Percentiles rank a stretch among this genome's conserved stretches.
These are phyloP conservation scores for Hymenoscyphus occultus DNA, from an alignment of 2,329 filamentous ascomycete species.

Conservation along the genomic window DNA sequence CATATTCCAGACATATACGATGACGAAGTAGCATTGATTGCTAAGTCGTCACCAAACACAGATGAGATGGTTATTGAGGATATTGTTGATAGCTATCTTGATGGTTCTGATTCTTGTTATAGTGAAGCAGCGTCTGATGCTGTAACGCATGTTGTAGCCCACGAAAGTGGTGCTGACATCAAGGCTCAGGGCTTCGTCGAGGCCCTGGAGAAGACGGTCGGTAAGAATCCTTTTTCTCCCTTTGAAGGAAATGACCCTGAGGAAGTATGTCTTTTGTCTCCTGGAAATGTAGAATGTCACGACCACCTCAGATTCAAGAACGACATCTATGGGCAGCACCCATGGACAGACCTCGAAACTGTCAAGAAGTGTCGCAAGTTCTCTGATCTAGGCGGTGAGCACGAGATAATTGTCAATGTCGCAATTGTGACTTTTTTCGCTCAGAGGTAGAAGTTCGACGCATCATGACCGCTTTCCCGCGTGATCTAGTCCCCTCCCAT, in stretches of 20 bases:
- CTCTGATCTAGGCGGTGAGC: too few species aligned
- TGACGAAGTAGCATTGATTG: neutral
- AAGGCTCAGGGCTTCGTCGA: neutral
- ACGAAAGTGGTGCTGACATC: neutral
- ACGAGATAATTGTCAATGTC: neutral
- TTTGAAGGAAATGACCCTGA: neutral
- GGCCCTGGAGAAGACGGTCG: neutral
- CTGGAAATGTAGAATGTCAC: neutral
- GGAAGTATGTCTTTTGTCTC: neutral
- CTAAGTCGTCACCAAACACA: neutral
- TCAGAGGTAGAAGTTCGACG: neutral
- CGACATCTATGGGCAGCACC: neutral
- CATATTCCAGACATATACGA: neutral
- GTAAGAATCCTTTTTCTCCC: neutral
- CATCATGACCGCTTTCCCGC: neutral
- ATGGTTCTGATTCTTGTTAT: neutral
- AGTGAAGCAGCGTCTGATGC: neutral
- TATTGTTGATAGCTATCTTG: neutral
- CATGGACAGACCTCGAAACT: too few species aligned
- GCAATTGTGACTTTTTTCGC: neutral
- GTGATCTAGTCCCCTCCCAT: neutral
- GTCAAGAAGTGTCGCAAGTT: too few species aligned
- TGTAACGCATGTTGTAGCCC: neutral
- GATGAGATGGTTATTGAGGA: neutral
- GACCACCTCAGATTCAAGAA: neutral